Evolutionary conservation across 2,329 filamentous ascomycete species (phyloP).

Genomic region (Leptographium lundbergii): DNA sequence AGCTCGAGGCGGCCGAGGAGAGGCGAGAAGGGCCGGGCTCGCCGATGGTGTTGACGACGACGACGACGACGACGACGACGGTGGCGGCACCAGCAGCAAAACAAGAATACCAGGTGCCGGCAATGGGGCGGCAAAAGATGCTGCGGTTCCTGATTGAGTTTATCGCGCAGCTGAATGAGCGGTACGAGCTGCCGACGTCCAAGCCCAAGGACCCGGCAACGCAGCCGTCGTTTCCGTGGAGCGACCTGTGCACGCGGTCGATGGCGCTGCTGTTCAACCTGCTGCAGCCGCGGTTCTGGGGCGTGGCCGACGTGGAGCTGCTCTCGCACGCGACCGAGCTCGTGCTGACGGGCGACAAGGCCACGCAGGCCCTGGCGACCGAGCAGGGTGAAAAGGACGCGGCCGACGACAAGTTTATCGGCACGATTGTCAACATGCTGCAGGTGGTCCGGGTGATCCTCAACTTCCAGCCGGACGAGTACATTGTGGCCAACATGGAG

Average conservation of each 20-base stretch:
- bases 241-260: constrained; percentile 77
- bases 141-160: constrained; percentile 94
- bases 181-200: constrained; percentile 63
- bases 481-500: constrained; percentile 69
- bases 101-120: constrained; percentile 55
- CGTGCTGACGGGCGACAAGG: constrained; percentile 72
- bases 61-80: background rate
- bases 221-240: constrained; percentile 38
- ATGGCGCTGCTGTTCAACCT: constrained; percentile 73
- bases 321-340: constrained; percentile 84
- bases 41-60: constrained; percentile 29
- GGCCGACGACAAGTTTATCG: constrained; percentile 75
- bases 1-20: constrained; percentile 26
- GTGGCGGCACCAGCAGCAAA: constrained; percentile 33
- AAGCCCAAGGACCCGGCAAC: constrained; percentile 44
- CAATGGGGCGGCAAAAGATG: constrained; percentile 60
- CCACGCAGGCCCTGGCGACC: constrained; percentile 43
- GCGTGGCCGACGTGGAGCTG: constrained; percentile 79
- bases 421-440: constrained; percentile 83
- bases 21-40: background rate
- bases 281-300: constrained; percentile 80
- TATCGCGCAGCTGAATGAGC: constrained; percentile 78
- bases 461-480: constrained; percentile 78
- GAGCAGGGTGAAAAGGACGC: constrained; percentile 41
- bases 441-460: constrained; percentile 85